phyloP scores from a whole-genome alignment of 2,329 filamentous ascomycete genomes.

The Xylariaceae sp. region DNA sequence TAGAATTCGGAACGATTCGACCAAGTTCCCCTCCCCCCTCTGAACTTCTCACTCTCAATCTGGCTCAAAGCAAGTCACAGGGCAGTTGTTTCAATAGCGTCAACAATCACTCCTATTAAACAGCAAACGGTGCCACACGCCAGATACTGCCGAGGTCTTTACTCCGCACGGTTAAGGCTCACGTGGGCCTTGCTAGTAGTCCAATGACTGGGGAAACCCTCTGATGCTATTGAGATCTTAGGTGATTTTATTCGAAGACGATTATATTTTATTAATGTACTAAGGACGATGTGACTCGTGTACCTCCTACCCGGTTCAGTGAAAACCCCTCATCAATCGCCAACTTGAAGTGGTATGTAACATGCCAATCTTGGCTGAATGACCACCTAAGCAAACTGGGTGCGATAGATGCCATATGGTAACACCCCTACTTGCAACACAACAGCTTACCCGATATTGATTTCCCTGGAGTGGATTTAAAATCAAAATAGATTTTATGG shows the following conservation, averaged over 20 bases:
- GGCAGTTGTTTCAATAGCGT: not conserved
- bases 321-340: conserved; percentile 4
- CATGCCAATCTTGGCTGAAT: not conserved
- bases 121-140: not conserved
- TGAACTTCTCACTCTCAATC: not conserved
- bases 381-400: conserved; percentile 1
- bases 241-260: conserved; percentile 7
- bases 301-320: conserved; percentile 6
- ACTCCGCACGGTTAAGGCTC: conserved; percentile 3
- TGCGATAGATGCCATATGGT: conserved; percentile 8
- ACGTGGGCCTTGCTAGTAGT: conserved; percentile 9
- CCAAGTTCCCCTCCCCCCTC: no score
- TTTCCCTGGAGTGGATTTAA: no score
- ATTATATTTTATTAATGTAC: conserved; percentile 4
- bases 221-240: not conserved
- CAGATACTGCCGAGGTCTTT: not conserved
- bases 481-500: not conserved
- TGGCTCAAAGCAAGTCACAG: not conserved
- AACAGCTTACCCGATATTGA: not conserved
- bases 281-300: conserved; percentile 5
- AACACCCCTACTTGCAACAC: conserved; percentile 8
- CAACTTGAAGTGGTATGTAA: not conserved
- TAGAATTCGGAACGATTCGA: no score
- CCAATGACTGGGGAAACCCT: conserved; percentile 1
- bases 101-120: conserved; percentile 5